A percentile compares a stretch with the other conserved stretches of the same genome.
Conservation (phyloP, 768 basidiomycete species). For the Hericium erinaceus region DNA sequence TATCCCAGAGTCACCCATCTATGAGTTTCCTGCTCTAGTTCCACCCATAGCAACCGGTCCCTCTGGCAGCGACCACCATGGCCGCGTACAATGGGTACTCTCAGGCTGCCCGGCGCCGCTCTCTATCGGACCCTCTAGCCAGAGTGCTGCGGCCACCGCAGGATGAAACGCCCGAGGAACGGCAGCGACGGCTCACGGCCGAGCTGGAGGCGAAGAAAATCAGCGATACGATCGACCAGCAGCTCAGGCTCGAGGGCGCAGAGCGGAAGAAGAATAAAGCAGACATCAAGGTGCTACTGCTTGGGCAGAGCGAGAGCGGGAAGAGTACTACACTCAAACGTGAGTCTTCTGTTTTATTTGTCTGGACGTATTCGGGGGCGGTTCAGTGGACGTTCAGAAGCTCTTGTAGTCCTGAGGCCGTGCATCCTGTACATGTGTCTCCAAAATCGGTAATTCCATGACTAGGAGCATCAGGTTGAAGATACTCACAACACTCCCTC, state of each 20-base stretch:
- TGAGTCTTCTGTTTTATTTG: slow-evolving; percentile 33
- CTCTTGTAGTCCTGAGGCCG: too few relatives aligned
- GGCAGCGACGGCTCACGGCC: slow-evolving; percentile 51
- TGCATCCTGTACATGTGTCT: too few relatives aligned
- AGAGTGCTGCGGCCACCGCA: slow-evolving; percentile 59
- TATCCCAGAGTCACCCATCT: background rate
- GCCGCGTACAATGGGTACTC: slow-evolving; percentile 4
- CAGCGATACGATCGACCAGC: slow-evolving; percentile 73
- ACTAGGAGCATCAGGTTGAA: too few relatives aligned
- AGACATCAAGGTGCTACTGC: slow-evolving; percentile 67
- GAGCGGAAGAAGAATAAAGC: slow-evolving; percentile 50
- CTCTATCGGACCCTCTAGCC: slow-evolving; percentile 62
- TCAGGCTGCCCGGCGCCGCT: slow-evolving; percentile 20
- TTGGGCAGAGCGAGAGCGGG: slow-evolving; percentile 85
- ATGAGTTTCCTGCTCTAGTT: background rate
- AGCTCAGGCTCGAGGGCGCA: slow-evolving; percentile 56
- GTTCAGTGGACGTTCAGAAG: background rate
- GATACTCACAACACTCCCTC: background rate
- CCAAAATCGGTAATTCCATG: too few relatives aligned
- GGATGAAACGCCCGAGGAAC: slow-evolving; percentile 61
- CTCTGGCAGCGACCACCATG: slow-evolving; percentile 3
- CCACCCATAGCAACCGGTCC: background rate
- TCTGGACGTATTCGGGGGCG: background rate
- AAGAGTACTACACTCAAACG: slow-evolving; percentile 86
- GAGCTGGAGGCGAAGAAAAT: slow-evolving; percentile 67